Evolutionary conservation across 1,284 basidiomycete species (phyloP), one percentile per base, ranked within the genome.

Genomic region (Fomes fomentarius): DNA sequence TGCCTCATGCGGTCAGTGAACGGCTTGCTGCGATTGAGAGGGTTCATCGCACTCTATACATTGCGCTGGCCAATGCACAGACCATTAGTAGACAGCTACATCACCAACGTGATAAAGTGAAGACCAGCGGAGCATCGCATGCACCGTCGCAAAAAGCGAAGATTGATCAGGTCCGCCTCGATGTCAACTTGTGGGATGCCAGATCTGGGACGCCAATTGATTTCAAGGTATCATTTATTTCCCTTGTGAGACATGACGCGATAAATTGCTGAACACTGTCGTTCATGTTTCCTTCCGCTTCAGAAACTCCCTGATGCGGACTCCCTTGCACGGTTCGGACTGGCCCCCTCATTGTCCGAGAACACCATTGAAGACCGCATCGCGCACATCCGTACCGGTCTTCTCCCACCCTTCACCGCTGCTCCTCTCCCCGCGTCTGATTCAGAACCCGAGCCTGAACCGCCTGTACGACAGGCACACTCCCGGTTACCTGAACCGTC

Each of bases 351-450:
- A 10, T 28, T 15, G n/a, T 17, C 38, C 17, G 61, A 60, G n/a
- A 49, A 40, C 43, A 53, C 48, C 4, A 34, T 68, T 21, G 63
- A 66, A 47, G 60, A 58, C 22, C 63, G 60, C 28, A 62, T 66
- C 34, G 63, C 60, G 10, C 48, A 60, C 35, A 66, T 66, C 43
- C 63, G 66, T 26, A 48, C 53, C 1, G 24, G 38, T 14, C 41
- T 64, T 24, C 58, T 63, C 5, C 58, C 66, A 21, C 41, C 61
- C 4, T 66, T 58, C 54, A 43, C 56, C 50, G 48, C 54, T 34
- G 44, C 52, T 48, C 45, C 54, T 12, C 19, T 41, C n/a, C 52
- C 49, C 9, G 30, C 39, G 17, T 51, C 50, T 11, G 54, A 47
- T 22, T 25, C 46, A 1, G 54, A 57, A 12, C 48, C 48, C 7